A percentile compares a stretch with the other conserved stretches of the same genome.
These are phyloP conservation scores for Larix sibirica DNA, from an alignment of 83 land plant genomes.

Conservation along the genomic window DNA sequence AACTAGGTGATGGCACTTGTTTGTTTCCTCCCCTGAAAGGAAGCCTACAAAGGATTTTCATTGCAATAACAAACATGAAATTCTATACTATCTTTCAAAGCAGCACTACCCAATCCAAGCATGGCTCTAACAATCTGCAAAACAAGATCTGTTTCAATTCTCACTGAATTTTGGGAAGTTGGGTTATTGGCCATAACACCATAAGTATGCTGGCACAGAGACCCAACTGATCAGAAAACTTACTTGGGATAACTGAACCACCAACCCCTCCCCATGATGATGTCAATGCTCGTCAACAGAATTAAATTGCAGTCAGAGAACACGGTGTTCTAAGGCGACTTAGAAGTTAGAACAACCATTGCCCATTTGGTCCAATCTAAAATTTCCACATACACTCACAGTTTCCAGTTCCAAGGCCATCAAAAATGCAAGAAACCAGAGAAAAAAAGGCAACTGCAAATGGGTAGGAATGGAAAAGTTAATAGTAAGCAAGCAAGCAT, in stretches of 20 bases:
- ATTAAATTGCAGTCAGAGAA: background rate
- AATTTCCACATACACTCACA: background rate
- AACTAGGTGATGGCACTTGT: background rate
- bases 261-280: conserved; percentile 11
- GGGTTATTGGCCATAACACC: background rate
- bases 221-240: background rate
- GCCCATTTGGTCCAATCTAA: background rate
- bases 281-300: background rate
- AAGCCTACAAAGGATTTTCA: background rate
- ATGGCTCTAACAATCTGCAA: background rate
- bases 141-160: background rate
- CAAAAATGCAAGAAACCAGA: no score
- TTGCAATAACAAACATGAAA: background rate
- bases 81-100: background rate
- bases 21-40: background rate
- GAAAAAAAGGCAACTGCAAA: background rate
- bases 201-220: background rate
- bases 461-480: background rate
- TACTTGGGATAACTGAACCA: conserved; percentile 13
- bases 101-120: background rate
- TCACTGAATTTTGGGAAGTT: background rate
- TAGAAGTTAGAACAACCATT: background rate
- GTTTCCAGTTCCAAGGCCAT: no score
- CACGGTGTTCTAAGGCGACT: background rate
- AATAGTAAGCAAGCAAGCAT: background rate